Conservation (phyloP, 768 basidiomycete species). For the Dendrothele bispora region DNA sequence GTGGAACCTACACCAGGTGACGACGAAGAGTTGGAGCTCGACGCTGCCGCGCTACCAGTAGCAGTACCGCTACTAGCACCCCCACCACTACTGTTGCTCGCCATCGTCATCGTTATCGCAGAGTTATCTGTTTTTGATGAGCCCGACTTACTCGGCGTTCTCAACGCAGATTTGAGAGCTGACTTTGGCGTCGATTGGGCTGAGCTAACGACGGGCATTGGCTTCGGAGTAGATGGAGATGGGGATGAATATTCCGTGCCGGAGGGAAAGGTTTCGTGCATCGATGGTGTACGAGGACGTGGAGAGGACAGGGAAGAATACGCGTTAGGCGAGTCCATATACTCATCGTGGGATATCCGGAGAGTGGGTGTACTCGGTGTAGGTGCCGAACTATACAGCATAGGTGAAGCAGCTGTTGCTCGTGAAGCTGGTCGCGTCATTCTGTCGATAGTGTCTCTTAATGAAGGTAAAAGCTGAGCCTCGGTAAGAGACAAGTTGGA, state of each 20-base stretch:
- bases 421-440: slow-evolving; percentile 63
- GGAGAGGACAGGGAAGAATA: slow-evolving; percentile 5
- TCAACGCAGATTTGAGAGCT: slow-evolving; percentile 38
- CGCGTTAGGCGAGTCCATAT: neutral
- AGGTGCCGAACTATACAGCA: too few relatives aligned
- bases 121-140: too few relatives aligned
- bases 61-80: too few relatives aligned
- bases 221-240: slow-evolving; percentile 1
- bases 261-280: slow-evolving; percentile 1
- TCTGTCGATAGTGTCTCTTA: slow-evolving; percentile 70
- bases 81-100: too few relatives aligned
- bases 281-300: slow-evolving; percentile 1
- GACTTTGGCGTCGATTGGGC: slow-evolving; percentile 28
- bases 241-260: neutral
- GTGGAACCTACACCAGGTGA: too few relatives aligned
- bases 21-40: too few relatives aligned
- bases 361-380: slow-evolving; percentile 7
- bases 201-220: slow-evolving; percentile 14
- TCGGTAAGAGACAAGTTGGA: slow-evolving; percentile 65
- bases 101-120: too few relatives aligned
- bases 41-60: too few relatives aligned
- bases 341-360: neutral
- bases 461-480: slow-evolving; percentile 63
- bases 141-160: too few relatives aligned
- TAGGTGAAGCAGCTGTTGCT: slow-evolving; percentile 15